phyloP scores from a whole-genome alignment of 345 rosid species.

The Lagerstroemia speciosa region DNA sequence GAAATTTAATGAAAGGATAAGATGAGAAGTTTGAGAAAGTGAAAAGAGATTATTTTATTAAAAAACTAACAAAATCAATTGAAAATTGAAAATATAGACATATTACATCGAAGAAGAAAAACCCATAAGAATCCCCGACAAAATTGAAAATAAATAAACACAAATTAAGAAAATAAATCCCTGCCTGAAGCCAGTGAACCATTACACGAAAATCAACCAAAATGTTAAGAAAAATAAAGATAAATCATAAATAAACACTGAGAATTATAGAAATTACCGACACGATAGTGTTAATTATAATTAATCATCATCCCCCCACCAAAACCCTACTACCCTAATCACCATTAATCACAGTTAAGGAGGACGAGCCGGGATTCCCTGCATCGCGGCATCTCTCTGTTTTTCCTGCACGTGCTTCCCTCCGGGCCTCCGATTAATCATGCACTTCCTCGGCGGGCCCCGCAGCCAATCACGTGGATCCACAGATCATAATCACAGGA shows the following conservation, averaged over 20 bases:
- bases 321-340: background rate
- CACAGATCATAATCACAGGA: slow-evolving; percentile 29
- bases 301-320: background rate
- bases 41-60: too few relatives aligned
- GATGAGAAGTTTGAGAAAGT: too few relatives aligned
- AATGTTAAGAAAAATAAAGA: background rate
- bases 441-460: slow-evolving; percentile 36
- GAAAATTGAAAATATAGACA: too few relatives aligned
- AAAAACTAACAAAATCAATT: too few relatives aligned
- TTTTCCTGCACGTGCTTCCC: slow-evolving; percentile 23
- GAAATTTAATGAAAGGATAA: too few relatives aligned
- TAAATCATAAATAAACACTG: background rate
- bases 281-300: too few relatives aligned
- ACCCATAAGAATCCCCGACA: too few relatives aligned
- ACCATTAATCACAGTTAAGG: background rate
- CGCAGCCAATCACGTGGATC: slow-evolving; percentile 39
- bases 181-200: background rate
- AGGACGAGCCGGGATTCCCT: background rate
- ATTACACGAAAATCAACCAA: background rate
- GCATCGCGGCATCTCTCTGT: background rate
- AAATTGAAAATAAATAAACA: too few relatives aligned
- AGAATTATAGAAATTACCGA: too few relatives aligned
- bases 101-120: background rate
- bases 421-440: slow-evolving; percentile 33
- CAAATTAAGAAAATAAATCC: too few relatives aligned